Percentiles rank a stretch among this genome's conserved stretches.
Evolutionary conservation across 1,284 basidiomycete genomes (phyloP).

Genomic region (Trichosporon sp.): DNA sequence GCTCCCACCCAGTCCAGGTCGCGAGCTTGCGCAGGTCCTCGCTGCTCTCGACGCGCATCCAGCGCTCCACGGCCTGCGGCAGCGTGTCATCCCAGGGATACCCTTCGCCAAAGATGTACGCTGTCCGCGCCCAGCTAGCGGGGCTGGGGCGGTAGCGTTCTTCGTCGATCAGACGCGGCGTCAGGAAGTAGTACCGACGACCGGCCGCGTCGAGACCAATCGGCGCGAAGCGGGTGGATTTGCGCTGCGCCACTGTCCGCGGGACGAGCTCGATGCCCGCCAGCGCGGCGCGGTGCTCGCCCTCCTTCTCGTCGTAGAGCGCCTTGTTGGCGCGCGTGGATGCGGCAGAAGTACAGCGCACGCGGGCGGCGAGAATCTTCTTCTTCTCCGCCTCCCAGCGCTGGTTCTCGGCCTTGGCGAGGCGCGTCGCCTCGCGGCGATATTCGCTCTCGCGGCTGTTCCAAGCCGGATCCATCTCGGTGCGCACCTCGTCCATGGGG

Average conservation of each 20-base stretch:
- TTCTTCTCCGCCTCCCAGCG: constrained; percentile 46
- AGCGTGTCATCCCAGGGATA: constrained; percentile 32
- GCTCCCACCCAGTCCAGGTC: not conserved
- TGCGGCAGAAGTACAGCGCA: constrained; percentile 38
- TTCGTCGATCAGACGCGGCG: constrained; percentile 40
- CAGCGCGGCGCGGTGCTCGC: constrained; percentile 34
- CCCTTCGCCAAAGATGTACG: constrained; percentile 46
- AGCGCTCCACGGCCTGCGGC: constrained; percentile 38
- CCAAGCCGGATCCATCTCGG: constrained; percentile 35
- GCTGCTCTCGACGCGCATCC: constrained; percentile 45
- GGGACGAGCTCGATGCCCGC: constrained; percentile 38
- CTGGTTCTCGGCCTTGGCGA: constrained; percentile 33
- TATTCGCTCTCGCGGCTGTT: constrained; percentile 28
- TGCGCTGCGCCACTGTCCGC: constrained; percentile 30
- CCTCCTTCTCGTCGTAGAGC: constrained; percentile 26
- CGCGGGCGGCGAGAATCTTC: constrained; percentile 37
- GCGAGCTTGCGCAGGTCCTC: not conserved
- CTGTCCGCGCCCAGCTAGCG: constrained; percentile 45
- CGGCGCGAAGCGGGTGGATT: constrained; percentile 39
- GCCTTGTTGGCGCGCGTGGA: constrained; percentile 40
- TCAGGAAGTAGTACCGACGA: constrained; percentile 43
- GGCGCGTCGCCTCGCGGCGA: constrained; percentile 29
- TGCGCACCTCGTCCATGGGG: constrained; percentile 33
- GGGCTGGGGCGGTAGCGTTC: constrained; percentile 38
- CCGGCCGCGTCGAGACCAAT: constrained; percentile 48